These are phyloP conservation scores for Saccharomyces pastorianus DNA, from an alignment of 1,139 yeast species.

Conservation along the genomic window DNA sequence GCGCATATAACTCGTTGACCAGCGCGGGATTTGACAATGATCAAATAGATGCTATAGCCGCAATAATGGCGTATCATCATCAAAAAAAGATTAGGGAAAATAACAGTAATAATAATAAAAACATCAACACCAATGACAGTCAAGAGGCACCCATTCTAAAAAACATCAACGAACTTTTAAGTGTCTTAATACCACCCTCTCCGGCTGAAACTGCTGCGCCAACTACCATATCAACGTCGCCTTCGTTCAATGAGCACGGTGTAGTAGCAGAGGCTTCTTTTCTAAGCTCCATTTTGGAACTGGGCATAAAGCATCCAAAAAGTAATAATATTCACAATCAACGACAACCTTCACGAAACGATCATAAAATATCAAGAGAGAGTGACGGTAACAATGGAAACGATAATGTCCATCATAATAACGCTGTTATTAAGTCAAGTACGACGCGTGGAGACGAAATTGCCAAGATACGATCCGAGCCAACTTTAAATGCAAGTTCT, in stretches of 20 bases:
- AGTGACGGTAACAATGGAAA: neutral
- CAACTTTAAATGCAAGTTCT: neutral
- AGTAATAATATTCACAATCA: neutral
- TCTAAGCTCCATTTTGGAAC: neutral
- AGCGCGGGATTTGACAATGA: conserved; percentile 59
- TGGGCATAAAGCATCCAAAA: neutral
- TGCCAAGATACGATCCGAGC: neutral
- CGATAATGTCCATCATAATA: neutral
- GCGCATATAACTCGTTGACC: conserved; percentile 53
- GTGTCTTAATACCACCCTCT: neutral
- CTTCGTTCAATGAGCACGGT: neutral
- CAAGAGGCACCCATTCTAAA: conserved; percentile 1
- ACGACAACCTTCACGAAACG: neutral
- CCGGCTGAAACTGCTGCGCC: neutral
- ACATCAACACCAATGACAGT: neutral
- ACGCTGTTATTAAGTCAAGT: neutral
- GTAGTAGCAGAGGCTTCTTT: neutral
- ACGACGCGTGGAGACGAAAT: neutral
- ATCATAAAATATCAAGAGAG: neutral
- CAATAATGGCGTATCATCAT: conserved; percentile 65
- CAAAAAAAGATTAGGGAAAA: conserved; percentile 14
- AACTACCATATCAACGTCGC: neutral
- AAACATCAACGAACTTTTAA: neutral
- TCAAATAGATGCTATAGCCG: conserved; percentile 65
- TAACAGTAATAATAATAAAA: neutral